Conservation (phyloP, 2,329 filamentous ascomycete genomes). For the Phialophora macrospora region DNA sequence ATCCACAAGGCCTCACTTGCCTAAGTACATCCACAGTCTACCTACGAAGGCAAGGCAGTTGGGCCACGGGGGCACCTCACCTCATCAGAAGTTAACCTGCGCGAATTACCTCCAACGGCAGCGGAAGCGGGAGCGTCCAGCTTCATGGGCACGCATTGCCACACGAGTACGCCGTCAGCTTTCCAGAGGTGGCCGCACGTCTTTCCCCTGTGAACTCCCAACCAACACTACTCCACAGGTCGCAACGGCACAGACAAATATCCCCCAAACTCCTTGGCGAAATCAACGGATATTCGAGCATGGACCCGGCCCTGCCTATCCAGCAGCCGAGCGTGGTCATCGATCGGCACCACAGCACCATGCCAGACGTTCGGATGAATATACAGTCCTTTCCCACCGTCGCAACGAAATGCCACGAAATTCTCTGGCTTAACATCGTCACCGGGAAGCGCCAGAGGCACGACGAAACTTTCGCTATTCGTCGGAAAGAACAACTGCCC, state of each 20-base stretch:
- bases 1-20: conserved; percentile 24
- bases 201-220: not conserved
- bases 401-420: conserved; percentile 24
- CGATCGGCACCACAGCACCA: conserved; percentile 26
- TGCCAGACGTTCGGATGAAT: conserved; percentile 30
- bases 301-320: conserved; percentile 28
- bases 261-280: conserved; percentile 29
- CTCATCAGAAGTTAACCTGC: not conserved
- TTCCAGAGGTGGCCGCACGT: not conserved
- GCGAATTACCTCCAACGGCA: not conserved
- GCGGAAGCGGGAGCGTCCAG: not conserved
- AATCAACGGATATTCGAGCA: conserved; percentile 27
- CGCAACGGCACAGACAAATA: conserved; percentile 23
- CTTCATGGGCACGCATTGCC: not conserved
- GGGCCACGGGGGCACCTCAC: not conserved
- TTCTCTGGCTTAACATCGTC: conserved; percentile 29
- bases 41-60: conserved; percentile 1
- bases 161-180: not conserved
- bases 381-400: conserved; percentile 27
- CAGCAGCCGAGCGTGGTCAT: conserved; percentile 22
- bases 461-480: conserved; percentile 23
- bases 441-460: conserved; percentile 23
- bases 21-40: conserved; percentile 8
- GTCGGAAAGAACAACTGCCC: conserved; percentile 27
- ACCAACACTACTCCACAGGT: not conserved